A percentile compares a stretch with the other conserved stretches of the same genome.
phyloP scores from a whole-genome alignment of 805 yeast genomes.

The Vanderwaltozyma tropicalis region DNA sequence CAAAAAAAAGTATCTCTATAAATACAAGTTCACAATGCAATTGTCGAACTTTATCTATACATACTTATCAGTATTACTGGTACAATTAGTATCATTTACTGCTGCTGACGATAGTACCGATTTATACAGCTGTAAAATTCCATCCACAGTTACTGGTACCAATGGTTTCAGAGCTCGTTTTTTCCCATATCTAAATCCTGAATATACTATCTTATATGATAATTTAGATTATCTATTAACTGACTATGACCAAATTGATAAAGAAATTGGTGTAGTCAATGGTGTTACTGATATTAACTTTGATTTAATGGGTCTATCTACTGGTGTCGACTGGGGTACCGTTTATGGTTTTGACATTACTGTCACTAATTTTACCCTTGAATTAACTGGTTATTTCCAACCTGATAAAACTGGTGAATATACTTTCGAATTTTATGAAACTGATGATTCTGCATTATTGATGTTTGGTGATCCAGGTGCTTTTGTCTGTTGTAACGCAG shows the following conservation, averaged over 20 bases:
- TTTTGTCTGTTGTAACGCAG: constrained; percentile 26
- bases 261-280: neutral
- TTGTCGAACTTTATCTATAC: no score
- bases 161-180: constrained; percentile 4
- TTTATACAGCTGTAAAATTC: constrained; percentile 3
- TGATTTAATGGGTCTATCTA: neutral
- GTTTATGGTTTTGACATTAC: constrained; percentile 12
- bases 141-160: neutral
- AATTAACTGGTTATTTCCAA: constrained; percentile 21
- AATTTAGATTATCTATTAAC: neutral
- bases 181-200: constrained; percentile 1
- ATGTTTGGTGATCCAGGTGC: constrained; percentile 26
- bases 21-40: neutral
- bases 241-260: neutral
- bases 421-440: constrained; percentile 12
- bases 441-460: constrained; percentile 28
- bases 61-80: no score
- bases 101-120: no score
- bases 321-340: neutral
- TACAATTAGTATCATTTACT: no score
- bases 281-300: constrained; percentile 3
- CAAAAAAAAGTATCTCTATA: neutral
- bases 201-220: neutral
- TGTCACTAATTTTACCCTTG: constrained; percentile 16
- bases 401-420: constrained; percentile 27